Evolutionary conservation across 345 rosid species (phyloP), one percentile per base, ranked within the genome.

Genomic region (Zanthoxylum bungeanum): DNA sequence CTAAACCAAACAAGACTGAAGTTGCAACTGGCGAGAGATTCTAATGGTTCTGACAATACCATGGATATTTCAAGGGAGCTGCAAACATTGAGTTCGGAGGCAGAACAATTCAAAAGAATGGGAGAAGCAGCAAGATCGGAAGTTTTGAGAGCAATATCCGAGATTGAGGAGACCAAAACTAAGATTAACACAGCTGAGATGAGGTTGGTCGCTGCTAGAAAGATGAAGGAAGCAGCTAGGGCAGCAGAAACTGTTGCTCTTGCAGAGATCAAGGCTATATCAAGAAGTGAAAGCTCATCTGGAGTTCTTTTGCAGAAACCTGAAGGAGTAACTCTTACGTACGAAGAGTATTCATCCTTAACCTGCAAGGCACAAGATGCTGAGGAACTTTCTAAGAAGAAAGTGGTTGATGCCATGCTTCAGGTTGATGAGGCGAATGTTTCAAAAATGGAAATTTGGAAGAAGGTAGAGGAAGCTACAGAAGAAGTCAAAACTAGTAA

Each of bases 191-290:
- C 97, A 33, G 92, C 89, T 0, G 88, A 91, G 87, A 81, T 85
- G 64, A 88, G 86, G 78, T 71, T 91, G 75, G 62, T 81, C 21
- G 99, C 99, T 1, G 98, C 97, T 40, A 82, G 82, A 69, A 95
- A 91, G 79, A 88, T 95, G 96, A 91, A 87, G 80, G 85, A 91
- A 84, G 99, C 96, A 0, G 97, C 98, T 8, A 91, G 88, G 81
- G 98, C 96, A 6, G 86, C 93, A 39, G 98, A 92, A 79, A 92
- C 93, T 14, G 78, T 85, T 70, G 98, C 97, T 40, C 76, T 92
- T 5, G 86, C 87, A 2, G 97, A 95, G 64, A 86, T 92, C 78
- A 87, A 89, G 73, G 92, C 90, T 66, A 66, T 92, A 55, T 85
- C 87, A 3, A 68, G 62, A 61, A 67, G 72, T 40, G 77, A 77